These are phyloP conservation scores for Amylostereum chailletii DNA, from an alignment of 1,284 basidiomycete genomes.

Conservation along the genomic window DNA sequence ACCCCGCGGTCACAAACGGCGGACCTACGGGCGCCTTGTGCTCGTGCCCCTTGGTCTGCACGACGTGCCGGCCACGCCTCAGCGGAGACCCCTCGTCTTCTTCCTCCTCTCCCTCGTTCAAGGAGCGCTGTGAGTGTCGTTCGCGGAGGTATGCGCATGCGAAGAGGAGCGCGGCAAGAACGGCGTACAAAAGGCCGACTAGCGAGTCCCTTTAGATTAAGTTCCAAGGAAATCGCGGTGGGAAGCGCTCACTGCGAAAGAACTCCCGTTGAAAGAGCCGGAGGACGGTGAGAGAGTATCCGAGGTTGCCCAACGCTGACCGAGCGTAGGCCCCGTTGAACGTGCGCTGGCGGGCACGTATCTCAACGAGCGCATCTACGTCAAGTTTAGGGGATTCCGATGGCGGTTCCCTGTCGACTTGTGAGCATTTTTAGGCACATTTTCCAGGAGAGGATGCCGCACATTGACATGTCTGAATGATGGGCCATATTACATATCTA, in stretches of 20 bases:
- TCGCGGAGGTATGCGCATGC: conserved; percentile 49
- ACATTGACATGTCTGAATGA: too few relatives aligned
- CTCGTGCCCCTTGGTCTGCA: conserved; percentile 51
- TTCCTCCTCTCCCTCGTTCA: too few relatives aligned
- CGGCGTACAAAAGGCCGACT: conserved; percentile 70
- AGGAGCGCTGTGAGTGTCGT: conserved; percentile 29
- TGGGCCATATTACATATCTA: too few relatives aligned
- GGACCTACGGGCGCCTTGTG: conserved; percentile 56
- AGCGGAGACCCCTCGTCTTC: too few relatives aligned
- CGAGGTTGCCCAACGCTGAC: conserved; percentile 65
- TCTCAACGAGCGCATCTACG: conserved; percentile 35
- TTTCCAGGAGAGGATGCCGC: too few relatives aligned
- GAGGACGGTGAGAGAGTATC: conserved; percentile 67
- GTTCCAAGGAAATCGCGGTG: too few relatives aligned
- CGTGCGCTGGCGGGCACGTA: conserved; percentile 71
- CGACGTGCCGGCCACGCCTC: conserved; percentile 9
- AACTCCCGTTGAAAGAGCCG: conserved; percentile 70
- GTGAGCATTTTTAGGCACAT: too few relatives aligned
- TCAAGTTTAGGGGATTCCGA: background rate
- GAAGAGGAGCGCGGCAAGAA: conserved; percentile 55
- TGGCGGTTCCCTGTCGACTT: too few relatives aligned
- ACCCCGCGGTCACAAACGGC: conserved; percentile 75
- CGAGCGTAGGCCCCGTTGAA: conserved; percentile 77
- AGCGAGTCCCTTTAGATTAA: background rate
- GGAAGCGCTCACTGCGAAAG: conserved; percentile 44